Base-by-base conservation (phyloP, 2,329 filamentous ascomycete species). In the Venturia effusa region DNA sequence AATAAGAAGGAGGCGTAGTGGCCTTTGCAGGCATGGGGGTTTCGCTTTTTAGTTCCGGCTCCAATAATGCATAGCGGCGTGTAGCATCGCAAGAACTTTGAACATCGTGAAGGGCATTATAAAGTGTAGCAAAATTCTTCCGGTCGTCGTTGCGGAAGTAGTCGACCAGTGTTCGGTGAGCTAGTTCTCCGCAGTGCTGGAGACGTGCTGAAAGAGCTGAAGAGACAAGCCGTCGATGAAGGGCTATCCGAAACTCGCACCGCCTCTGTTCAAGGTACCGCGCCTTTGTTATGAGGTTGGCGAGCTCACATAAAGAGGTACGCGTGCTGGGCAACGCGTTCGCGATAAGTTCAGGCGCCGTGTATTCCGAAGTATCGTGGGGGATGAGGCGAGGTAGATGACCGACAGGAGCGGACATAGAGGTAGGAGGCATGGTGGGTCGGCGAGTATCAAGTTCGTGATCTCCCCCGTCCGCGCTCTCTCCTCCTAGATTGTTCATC, bases 211-310 rank as follows among this genome's bases (percentile, higher is more conserved):
- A 90, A 65, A 92, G 79, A 45, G 88, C 88, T 54, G 87, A 89
- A 24, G 88, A 89, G 62, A 92, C 84, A 66, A 92, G 79, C 71
- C 84, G 89, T 71, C 87, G 82, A 73, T 92, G 88, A 62, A 94
- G 81, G 64, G 88, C 86, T 68, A 88, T 80, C 68, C 89, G 83
- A 57, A 87, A 88, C 71, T 88, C 87, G 68, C 83, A 81, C 76
- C 88, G 85, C 80, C 90, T 89, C 79, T 88, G 88, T 80, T 90
- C 87, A 76, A 93, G 89, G 73, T 92, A 91, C 70, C 87, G 88
- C 72, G 88, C 88, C 67, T 92, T 79, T 66, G 88, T 85, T 68
- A 91, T 88, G 69, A 92, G 76, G 74, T 92, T 88, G 61, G 88
- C 88, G 68, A 93, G 83, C 75, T 92, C 88, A 70, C 89, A 85